A percentile compares a stretch with the other conserved stretches of the same genome.
These are phyloP conservation scores for Termitomyces sp. DNA, from an alignment of 768 basidiomycete genomes.

Conservation along the genomic window DNA sequence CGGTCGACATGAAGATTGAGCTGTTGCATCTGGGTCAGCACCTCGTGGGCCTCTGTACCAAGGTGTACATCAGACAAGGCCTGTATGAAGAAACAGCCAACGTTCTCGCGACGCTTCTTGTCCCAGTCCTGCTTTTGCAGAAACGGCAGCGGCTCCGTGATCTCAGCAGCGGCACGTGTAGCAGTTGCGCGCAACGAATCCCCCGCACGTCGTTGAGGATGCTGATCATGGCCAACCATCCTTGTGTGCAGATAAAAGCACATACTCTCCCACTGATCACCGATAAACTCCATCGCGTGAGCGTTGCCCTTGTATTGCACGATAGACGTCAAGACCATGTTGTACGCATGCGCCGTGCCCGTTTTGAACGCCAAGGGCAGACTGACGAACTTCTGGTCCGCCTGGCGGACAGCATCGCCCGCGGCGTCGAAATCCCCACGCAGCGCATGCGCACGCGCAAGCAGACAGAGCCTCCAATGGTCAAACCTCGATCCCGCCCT, in stretches of 20 bases:
- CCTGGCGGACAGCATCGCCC: conserved; percentile 18
- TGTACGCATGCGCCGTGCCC: conserved; percentile 25
- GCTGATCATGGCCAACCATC: background rate
- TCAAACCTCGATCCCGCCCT: conserved; percentile 2
- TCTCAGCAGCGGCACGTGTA: conserved; percentile 13
- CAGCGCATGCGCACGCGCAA: conserved; percentile 7
- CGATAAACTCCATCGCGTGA: conserved; percentile 32
- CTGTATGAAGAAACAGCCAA: conserved; percentile 37
- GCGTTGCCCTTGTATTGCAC: conserved; percentile 24
- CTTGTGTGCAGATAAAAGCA: conserved; percentile 13
- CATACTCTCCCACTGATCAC: conserved; percentile 31
- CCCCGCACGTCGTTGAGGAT: background rate
- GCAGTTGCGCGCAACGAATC: conserved; percentile 11
- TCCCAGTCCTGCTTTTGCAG: conserved; percentile 18
- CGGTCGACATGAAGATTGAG: conserved; percentile 25
- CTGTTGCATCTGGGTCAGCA: conserved; percentile 32
- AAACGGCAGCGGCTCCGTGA: conserved; percentile 27
- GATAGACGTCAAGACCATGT: conserved; percentile 30
- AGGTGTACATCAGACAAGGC: conserved; percentile 26
- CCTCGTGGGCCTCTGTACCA: conserved; percentile 30
- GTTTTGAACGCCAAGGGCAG: conserved; percentile 16
- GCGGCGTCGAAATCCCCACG: conserved; percentile 7
- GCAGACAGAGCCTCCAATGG: conserved; percentile 10
- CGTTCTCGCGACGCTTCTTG: conserved; percentile 18
- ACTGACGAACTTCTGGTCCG: conserved; percentile 11